Conservation (phyloP, 2,329 filamentous ascomycete species). For the Aureobasidium sp. region DNA sequence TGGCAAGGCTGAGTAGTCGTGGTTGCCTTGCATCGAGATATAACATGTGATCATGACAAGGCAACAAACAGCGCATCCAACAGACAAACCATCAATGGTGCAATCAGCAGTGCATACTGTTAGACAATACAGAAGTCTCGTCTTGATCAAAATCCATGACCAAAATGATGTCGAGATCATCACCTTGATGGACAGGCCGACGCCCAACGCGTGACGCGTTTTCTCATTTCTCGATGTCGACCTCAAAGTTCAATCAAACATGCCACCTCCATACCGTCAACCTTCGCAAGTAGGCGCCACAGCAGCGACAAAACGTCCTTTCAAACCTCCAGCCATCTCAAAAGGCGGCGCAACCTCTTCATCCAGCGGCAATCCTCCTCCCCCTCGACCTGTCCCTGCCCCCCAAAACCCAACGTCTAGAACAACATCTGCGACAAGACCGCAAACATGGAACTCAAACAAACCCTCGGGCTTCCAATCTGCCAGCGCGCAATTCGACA, state of each 20-base stretch:
- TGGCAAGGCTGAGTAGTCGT: neutral
- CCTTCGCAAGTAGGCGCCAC: conserved; percentile 9
- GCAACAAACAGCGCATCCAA: neutral
- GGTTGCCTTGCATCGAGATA: neutral
- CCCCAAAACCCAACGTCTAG: neutral
- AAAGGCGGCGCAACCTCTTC: neutral
- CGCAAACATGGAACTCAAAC: neutral
- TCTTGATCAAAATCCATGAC: too few relatives aligned
- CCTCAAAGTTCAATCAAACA: neutral
- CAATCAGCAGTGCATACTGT: neutral
- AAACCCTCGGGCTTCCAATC: neutral
- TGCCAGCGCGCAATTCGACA: neutral
- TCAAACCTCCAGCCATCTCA: neutral
- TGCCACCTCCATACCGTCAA: conserved; percentile 5
- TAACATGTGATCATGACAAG: neutral
- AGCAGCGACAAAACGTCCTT: conserved; percentile 7
- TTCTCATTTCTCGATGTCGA: neutral
- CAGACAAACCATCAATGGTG: neutral
- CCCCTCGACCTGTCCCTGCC: neutral
- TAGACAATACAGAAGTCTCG: too few relatives aligned
- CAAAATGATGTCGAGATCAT: neutral
- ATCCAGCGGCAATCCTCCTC: neutral
- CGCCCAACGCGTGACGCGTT: neutral
- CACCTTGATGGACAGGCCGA: neutral
- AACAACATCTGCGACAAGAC: neutral